A percentile compares a stretch with the other conserved stretches of the same genome.
Conservation (phyloP, 306 rosid genomes). For the Clitoria ternatea region DNA sequence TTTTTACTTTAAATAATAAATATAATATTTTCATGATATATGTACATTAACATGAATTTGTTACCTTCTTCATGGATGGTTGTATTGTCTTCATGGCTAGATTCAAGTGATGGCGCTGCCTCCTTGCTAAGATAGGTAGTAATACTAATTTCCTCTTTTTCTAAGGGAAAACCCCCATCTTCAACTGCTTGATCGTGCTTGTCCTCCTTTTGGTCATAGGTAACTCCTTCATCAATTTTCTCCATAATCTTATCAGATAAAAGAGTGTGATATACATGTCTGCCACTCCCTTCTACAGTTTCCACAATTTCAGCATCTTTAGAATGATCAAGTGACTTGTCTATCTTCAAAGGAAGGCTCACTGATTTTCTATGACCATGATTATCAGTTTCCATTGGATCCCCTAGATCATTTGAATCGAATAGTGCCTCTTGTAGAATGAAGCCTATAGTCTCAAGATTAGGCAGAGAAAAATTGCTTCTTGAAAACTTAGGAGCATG, state of each 20-base stretch:
- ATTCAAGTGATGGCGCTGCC: constrained; percentile 29
- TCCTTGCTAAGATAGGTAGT: constrained; percentile 25
- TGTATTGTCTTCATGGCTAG: constrained; percentile 19
- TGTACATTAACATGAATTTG: background rate
- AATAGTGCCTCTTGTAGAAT: constrained; percentile 49
- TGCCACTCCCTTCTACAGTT: constrained; percentile 21
- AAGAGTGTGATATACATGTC: constrained; percentile 17
- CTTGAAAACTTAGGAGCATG: constrained; percentile 39
- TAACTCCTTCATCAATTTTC: constrained; percentile 21
- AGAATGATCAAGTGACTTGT: constrained; percentile 25
- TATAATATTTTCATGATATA: background rate
- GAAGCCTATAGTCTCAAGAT: constrained; percentile 59
- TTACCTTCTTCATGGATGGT: constrained; percentile 56
- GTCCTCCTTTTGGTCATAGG: constrained; percentile 22
- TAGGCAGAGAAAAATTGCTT: constrained; percentile 78
- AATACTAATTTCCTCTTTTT: constrained; percentile 26
- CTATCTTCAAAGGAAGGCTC: constrained; percentile 21
- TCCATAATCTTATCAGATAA: constrained; percentile 15
- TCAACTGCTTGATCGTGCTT: constrained; percentile 14
- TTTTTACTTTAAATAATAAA: background rate
- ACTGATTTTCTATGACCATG: constrained; percentile 32
- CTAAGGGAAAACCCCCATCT: constrained; percentile 29
- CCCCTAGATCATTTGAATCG: constrained; percentile 35
- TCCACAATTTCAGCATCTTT: constrained; percentile 36
- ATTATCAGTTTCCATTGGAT: constrained; percentile 30